Conservation (phyloP, 306 rosid species). For the Vigna hirtella region DNA sequence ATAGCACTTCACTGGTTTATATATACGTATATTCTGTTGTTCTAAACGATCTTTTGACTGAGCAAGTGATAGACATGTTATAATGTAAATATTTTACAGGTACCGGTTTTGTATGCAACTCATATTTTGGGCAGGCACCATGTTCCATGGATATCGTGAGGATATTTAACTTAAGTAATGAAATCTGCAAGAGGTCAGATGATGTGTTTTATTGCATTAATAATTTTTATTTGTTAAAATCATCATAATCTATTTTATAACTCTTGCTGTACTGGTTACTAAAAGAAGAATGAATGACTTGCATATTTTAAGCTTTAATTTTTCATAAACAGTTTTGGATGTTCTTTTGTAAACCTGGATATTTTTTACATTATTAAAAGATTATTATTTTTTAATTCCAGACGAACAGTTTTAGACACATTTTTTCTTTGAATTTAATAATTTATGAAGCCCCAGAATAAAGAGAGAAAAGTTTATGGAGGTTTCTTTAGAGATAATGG, state of each 20-base stretch:
- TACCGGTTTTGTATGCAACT: constrained; percentile 75
- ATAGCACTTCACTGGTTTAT: background rate
- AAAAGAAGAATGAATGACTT: background rate
- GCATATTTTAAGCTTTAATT: background rate
- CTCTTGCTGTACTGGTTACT: background rate
- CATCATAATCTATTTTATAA: background rate
- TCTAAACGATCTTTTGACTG: background rate
- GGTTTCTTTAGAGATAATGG: constrained; percentile 9
- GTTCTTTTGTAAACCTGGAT: background rate
- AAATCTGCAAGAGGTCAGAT: constrained; percentile 76
- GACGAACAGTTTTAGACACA: background rate
- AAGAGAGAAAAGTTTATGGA: constrained; percentile 15
- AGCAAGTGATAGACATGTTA: background rate
- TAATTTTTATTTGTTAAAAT: constrained; percentile 2
- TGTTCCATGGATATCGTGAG: constrained; percentile 80
- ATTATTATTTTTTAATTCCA: background rate
- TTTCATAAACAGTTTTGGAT: constrained; percentile 6
- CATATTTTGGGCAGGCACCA: constrained; percentile 73
- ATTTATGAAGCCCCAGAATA: background rate
- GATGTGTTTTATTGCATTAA: constrained; percentile 26
- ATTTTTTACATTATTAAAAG: constrained; percentile 7
- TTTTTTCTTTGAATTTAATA: background rate
- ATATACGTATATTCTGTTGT: background rate
- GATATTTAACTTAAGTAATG: constrained; percentile 81
- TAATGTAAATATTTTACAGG: constrained; percentile 60